phyloP scores from a whole-genome alignment of 108 stramenopile species.

The Discostella pseudostelligera region DNA sequence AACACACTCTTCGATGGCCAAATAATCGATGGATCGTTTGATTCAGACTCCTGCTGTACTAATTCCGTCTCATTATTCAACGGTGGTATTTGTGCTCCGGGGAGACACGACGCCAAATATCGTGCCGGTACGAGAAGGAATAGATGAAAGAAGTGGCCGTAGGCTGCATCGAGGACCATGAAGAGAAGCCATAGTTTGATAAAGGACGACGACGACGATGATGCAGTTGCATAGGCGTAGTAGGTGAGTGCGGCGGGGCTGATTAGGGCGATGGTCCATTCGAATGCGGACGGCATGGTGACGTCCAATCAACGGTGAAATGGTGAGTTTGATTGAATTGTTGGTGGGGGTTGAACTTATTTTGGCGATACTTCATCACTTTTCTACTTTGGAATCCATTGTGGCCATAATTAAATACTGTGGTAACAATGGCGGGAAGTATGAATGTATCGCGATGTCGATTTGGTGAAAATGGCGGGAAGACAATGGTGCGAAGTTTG shows the following conservation, averaged over 20 bases:
- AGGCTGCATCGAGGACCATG: constrained; percentile 35
- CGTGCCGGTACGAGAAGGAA: constrained; percentile 17
- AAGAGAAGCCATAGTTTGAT: constrained; percentile 22
- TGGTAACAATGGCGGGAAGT: too few relatives aligned
- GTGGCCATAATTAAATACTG: too few relatives aligned
- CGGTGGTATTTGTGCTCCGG: constrained; percentile 28
- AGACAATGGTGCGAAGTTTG: too few relatives aligned
- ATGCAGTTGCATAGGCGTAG: too few relatives aligned
- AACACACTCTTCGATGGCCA: constrained; percentile 20
- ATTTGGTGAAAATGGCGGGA: too few relatives aligned
- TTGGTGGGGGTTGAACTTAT: too few relatives aligned
- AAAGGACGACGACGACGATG: background rate
- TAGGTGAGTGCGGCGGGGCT: constrained; percentile 11
- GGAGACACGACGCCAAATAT: constrained; percentile 18
- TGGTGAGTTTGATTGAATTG: too few relatives aligned
- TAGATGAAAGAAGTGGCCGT: constrained; percentile 27
- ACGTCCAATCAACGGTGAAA: too few relatives aligned
- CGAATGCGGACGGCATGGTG: constrained; percentile 13
- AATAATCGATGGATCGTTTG: constrained; percentile 22
- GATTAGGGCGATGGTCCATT: constrained; percentile 8
- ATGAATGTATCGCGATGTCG: too few relatives aligned
- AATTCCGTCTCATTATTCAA: constrained; percentile 14
- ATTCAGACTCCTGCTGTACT: constrained; percentile 22
- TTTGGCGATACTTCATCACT: too few relatives aligned
- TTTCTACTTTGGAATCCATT: too few relatives aligned